A percentile compares a stretch with the other conserved stretches of the same genome.
phyloP scores from a whole-genome alignment of 495 filamentous ascomycete genomes.

The Lophiostoma macrostomum region DNA sequence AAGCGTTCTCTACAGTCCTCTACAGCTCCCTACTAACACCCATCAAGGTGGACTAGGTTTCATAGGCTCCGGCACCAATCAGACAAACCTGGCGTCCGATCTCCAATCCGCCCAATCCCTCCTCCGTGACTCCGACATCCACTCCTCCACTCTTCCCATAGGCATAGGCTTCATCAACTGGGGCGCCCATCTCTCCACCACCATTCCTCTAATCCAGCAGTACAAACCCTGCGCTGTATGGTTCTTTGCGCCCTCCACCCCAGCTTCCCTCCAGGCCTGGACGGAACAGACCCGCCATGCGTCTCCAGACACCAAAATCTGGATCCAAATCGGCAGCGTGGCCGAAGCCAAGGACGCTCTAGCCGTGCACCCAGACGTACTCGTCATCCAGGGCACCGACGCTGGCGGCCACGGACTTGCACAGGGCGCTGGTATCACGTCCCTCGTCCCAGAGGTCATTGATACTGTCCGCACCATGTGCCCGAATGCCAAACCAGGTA shows the following conservation, averaged over 20 bases:
- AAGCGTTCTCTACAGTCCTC: neutral
- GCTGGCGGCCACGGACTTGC: constrained; percentile 71
- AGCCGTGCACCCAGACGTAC: constrained; percentile 53
- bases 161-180: constrained; percentile 64
- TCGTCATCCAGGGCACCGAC: constrained; percentile 72
- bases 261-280: constrained; percentile 55
- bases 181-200: constrained; percentile 48
- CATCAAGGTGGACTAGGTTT: constrained; percentile 45
- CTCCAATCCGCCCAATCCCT: constrained; percentile 34
- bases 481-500: neutral
- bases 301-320: constrained; percentile 53
- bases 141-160: constrained; percentile 48
- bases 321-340: constrained; percentile 66
- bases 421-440: constrained; percentile 56
- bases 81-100: constrained; percentile 28
- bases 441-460: constrained; percentile 57
- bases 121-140: constrained; percentile 23
- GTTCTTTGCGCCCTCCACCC: constrained; percentile 61
- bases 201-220: constrained; percentile 44
- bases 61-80: constrained; percentile 40
- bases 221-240: constrained; percentile 64
- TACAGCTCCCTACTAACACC: constrained; percentile 6
- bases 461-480: constrained; percentile 50
- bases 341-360: constrained; percentile 51
- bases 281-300: constrained; percentile 47